Conservation (phyloP, 2,329 filamentous ascomycete genomes). For the Raffaelea albimanens region DNA sequence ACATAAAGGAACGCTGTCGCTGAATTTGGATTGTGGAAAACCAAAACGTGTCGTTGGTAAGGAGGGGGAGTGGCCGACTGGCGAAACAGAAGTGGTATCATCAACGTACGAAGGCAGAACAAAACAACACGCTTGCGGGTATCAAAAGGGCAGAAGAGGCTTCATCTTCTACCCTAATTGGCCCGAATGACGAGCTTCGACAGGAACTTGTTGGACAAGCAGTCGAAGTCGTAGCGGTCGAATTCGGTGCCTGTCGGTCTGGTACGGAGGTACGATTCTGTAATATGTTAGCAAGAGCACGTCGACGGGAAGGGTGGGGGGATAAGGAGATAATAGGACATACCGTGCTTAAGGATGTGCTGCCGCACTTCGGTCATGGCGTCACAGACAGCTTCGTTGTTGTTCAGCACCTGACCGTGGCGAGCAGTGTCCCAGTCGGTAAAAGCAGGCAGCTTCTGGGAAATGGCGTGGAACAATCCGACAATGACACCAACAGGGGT, state of each 20-base stretch:
- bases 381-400: constrained; percentile 85
- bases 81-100: background rate
- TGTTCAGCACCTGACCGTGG: constrained; percentile 83
- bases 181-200: constrained; percentile 93
- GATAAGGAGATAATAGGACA: constrained; percentile 31
- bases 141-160: background rate
- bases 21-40: background rate
- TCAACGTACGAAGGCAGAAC: background rate
- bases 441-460: constrained; percentile 87
- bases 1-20: constrained; percentile 8
- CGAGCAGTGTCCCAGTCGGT: constrained; percentile 89
- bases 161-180: constrained; percentile 52
- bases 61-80: background rate
- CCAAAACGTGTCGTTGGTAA: constrained; percentile 1
- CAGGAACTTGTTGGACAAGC: constrained; percentile 91
- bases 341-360: constrained; percentile 90
- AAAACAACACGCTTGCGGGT: background rate
- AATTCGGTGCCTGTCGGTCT: constrained; percentile 68
- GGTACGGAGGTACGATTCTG: constrained; percentile 79
- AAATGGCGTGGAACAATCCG: constrained; percentile 94
- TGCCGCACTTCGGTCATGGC: constrained; percentile 92
- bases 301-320: no score
- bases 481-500: constrained; percentile 94
- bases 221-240: constrained; percentile 88
- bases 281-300: constrained; percentile 1